phyloP scores from a whole-genome alignment of 768 basidiomycete genomes.

The Aureoboletus auriporus region DNA sequence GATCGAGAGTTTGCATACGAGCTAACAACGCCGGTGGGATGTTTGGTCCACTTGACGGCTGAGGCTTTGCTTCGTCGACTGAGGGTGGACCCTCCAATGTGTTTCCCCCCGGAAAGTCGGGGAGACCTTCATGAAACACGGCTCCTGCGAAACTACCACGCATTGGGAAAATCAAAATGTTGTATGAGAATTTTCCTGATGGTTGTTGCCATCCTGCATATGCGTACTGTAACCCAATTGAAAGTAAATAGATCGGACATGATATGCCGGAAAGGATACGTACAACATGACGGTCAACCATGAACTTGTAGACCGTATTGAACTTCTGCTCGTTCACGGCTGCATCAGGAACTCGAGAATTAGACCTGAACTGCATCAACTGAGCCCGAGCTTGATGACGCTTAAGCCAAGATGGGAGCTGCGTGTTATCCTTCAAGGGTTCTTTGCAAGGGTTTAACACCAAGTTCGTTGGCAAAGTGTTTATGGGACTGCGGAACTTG shows the following conservation, averaged over 20 bases:
- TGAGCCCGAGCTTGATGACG: conserved; percentile 31
- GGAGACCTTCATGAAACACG: conserved; percentile 52
- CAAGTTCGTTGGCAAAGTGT: conserved; percentile 51
- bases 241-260: neutral
- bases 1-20: conserved; percentile 24
- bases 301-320: conserved; percentile 37
- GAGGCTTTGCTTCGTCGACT: conserved; percentile 7
- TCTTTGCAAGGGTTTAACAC: conserved; percentile 39
- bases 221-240: conserved; percentile 38
- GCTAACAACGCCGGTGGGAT: conserved; percentile 11
- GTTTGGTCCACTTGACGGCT: neutral
- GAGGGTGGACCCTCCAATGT: conserved; percentile 4
- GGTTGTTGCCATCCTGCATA: conserved; percentile 47
- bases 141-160: conserved; percentile 38
- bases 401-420: conserved; percentile 48
- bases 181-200: conserved; percentile 39
- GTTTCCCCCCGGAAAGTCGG: conserved; percentile 33
- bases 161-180: conserved; percentile 46
- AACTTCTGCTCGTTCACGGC: conserved; percentile 42
- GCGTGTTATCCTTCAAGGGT: conserved; percentile 34
- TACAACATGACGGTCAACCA: conserved; percentile 45
- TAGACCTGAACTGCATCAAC: conserved; percentile 38
- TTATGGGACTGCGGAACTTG: conserved; percentile 38
- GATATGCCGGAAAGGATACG: conserved; percentile 16
- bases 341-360: conserved; percentile 31